Conservation (phyloP, 805 yeast genomes). For the Candida berthetii region DNA sequence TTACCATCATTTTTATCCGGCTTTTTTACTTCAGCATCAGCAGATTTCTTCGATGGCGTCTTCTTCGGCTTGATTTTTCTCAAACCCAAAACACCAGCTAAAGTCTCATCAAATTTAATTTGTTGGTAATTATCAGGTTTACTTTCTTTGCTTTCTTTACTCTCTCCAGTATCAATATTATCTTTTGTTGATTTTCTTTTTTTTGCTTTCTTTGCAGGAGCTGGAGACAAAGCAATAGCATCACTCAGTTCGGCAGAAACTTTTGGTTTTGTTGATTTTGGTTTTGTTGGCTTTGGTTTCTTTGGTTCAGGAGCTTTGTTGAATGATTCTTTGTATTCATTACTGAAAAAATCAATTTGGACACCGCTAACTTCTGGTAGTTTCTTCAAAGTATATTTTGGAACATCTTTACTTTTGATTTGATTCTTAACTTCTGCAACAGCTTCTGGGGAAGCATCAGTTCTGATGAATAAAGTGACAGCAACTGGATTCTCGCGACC, state of each 20-base stretch:
- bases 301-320: conserved; percentile 3
- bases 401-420: background rate
- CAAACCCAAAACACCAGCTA: background rate
- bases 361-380: conserved; percentile 11
- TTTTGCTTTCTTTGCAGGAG: no score
- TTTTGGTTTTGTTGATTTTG: background rate
- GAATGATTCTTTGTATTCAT: conserved; percentile 14
- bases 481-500: conserved; percentile 13
- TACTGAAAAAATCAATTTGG: conserved; percentile 20
- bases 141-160: no score
- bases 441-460: conserved; percentile 16
- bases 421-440: conserved; percentile 7
- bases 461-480: conserved; percentile 19
- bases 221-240: no score
- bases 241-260: no score
- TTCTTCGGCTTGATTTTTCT: background rate
- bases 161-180: no score
- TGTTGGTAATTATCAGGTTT: no score
- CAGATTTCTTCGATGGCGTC: no score
- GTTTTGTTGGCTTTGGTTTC: background rate
- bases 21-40: no score
- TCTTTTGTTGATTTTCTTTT: no score
- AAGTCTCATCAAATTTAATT: no score
- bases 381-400: background rate
- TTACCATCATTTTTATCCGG: background rate